Conservation (phyloP, 305 asterid species). For the Fraxinus velutina region DNA sequence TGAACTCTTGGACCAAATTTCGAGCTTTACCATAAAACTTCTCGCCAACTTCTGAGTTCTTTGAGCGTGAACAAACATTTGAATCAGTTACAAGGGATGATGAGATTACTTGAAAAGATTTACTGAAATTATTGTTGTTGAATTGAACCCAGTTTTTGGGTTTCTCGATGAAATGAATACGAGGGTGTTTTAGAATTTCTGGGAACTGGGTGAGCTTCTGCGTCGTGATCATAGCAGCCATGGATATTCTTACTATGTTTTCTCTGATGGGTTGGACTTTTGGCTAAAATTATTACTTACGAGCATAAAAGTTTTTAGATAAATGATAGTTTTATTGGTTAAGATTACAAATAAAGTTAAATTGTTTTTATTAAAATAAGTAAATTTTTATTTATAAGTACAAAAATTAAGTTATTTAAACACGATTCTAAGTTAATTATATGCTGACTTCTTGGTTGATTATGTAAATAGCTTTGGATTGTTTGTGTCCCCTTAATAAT, state of each 20-base stretch:
- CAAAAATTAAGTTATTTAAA: background rate
- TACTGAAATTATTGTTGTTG: background rate
- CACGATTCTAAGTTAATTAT: background rate
- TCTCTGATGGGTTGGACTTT: background rate
- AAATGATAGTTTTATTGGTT: background rate
- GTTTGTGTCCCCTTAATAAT: background rate
- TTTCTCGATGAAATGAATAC: background rate
- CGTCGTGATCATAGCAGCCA: conserved; percentile 27
- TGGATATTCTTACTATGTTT: conserved; percentile 14
- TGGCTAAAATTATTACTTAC: background rate
- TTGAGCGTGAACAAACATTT: background rate
- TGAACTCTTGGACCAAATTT: conserved; percentile 46
- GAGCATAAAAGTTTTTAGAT: background rate
- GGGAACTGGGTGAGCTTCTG: conserved; percentile 18
- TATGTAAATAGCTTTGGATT: background rate
- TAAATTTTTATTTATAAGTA: background rate
- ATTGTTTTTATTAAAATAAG: background rate
- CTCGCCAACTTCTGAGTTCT: background rate
- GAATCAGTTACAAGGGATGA: background rate
- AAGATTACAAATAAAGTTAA: background rate
- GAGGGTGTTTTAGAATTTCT: background rate
- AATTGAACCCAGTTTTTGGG: conserved; percentile 6
- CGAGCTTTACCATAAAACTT: conserved; percentile 21
- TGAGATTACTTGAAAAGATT: background rate
- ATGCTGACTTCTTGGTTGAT: background rate